These are phyloP conservation scores for Solanum okadae DNA, from an alignment of 257 asterid genomes.

Conservation along the genomic window DNA sequence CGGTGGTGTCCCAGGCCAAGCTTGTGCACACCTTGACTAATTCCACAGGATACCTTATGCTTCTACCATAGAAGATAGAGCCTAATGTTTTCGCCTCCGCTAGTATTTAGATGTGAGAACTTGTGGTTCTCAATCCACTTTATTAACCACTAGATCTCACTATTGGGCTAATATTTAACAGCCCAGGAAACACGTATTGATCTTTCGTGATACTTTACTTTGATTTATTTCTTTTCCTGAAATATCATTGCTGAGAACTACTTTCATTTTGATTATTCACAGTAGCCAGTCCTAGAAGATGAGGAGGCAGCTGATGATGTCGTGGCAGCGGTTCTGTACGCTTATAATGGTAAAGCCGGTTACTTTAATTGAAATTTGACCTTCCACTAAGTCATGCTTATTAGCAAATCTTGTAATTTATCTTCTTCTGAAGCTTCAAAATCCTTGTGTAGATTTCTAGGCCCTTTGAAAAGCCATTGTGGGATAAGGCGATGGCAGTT, in stretches of 20 bases:
- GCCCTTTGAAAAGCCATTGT: slow-evolving; percentile 21
- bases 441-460: slow-evolving; percentile 27
- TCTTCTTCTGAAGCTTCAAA: background rate
- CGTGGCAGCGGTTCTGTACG: slow-evolving; percentile 45
- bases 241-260: background rate
- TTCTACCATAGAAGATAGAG: background rate
- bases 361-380: background rate
- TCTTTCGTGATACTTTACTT: background rate
- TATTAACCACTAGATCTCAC: background rate
- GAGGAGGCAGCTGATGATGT: slow-evolving; percentile 28
- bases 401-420: background rate
- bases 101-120: background rate
- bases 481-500: slow-evolving; percentile 62
- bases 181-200: background rate
- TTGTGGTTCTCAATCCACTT: background rate
- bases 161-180: background rate
- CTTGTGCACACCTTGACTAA: background rate
- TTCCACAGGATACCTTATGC: background rate
- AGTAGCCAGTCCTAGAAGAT: slow-evolving; percentile 3
- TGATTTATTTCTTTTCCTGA: background rate
- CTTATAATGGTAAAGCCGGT: slow-evolving; percentile 31
- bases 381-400: background rate
- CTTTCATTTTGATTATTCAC: background rate
- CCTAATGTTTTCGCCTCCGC: background rate
- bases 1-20: background rate